A percentile compares a stretch with the other conserved stretches of the same genome.
phyloP scores from a whole-genome alignment of 306 rosid species.

The Prunus kanzakura region DNA sequence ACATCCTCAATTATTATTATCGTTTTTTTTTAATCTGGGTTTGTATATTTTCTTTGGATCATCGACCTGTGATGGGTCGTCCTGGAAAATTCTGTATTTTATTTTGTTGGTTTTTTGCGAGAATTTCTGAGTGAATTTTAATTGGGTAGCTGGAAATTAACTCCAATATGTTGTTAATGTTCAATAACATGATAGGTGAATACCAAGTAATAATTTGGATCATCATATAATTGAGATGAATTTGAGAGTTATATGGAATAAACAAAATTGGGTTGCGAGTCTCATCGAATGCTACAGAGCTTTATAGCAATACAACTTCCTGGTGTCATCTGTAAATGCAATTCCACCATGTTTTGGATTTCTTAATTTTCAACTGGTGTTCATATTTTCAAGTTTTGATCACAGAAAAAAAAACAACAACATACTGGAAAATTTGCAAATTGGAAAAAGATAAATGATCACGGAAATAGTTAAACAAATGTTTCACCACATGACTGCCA shows the following conservation, averaged over 20 bases:
- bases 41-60: neutral
- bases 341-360: neutral
- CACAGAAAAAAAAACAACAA: neutral
- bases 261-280: neutral
- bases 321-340: slow-evolving; percentile 1
- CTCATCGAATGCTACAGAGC: neutral
- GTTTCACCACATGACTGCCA: neutral
- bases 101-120: neutral
- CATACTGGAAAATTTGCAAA: neutral
- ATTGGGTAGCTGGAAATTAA: neutral
- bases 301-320: neutral
- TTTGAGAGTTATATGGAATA: neutral
- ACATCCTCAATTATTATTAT: neutral
- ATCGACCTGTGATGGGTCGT: neutral
- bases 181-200: neutral
- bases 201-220: neutral
- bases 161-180: neutral
- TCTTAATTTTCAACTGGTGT: neutral
- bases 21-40: neutral
- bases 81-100: neutral
- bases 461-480: neutral
- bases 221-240: neutral
- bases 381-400: neutral
- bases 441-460: neutral
- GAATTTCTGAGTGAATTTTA: neutral